Evolutionary conservation across 441 rosid genomes (phyloP).

Genomic region (Rhodomyrtus psidioides): DNA sequence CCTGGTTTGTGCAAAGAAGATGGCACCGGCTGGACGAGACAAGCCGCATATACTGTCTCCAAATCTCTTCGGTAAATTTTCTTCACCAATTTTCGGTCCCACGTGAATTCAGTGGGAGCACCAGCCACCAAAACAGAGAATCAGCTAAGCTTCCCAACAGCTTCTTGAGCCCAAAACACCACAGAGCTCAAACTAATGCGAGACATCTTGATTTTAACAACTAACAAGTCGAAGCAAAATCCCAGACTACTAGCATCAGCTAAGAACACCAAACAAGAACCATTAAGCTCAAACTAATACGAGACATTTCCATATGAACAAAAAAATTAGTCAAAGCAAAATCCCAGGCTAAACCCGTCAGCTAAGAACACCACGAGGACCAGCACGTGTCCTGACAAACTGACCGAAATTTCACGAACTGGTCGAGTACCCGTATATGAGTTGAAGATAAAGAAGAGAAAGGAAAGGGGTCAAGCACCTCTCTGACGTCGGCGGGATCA

Average conservation of each 20-base stretch:
- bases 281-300: background rate
- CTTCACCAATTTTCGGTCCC: background rate
- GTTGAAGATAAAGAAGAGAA: background rate
- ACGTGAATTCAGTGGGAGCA: background rate
- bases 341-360: background rate
- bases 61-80: background rate
- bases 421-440: background rate
- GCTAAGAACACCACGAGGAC: background rate
- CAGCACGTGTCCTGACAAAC: background rate
- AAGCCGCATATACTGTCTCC: background rate
- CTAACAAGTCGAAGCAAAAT: background rate
- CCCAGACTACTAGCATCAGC: background rate
- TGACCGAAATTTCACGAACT: background rate
- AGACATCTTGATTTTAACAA: background rate
- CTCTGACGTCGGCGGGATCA: conserved; percentile 74
- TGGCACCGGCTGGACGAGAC: background rate
- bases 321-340: background rate
- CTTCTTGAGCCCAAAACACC: background rate
- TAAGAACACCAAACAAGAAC: background rate
- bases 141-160: background rate
- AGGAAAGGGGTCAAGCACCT: conserved; percentile 28
- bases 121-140: background rate
- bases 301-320: background rate
- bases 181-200: background rate
- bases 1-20: background rate